phyloP scores from a whole-genome alignment of 495 filamentous ascomycete species.

The Hypomontagnella monticulosa region DNA sequence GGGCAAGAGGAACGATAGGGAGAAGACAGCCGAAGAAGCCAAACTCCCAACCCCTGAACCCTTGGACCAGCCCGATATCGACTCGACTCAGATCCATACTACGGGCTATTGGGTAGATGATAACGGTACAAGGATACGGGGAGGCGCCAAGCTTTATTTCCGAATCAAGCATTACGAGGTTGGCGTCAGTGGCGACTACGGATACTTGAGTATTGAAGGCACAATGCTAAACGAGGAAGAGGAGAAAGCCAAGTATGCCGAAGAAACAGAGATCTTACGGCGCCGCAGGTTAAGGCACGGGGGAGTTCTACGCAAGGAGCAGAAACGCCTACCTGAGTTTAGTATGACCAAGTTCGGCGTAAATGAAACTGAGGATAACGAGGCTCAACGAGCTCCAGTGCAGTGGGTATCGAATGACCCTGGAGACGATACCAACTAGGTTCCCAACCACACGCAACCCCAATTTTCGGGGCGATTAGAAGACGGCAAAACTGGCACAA shows the following conservation, averaged over 20 bases:
- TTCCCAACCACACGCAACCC: not conserved
- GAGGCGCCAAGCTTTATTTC: constrained; percentile 54
- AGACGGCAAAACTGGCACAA: constrained; percentile 3
- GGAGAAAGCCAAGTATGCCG: constrained; percentile 47
- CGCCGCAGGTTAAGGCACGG: constrained; percentile 48
- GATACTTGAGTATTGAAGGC: constrained; percentile 59
- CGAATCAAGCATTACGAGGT: constrained; percentile 62
- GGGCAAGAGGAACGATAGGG: constrained; percentile 21
- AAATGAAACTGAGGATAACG: constrained; percentile 53
- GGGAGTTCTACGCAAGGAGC: constrained; percentile 46
- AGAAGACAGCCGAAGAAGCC: constrained; percentile 33
- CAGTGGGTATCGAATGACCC: constrained; percentile 23
- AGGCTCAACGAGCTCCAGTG: constrained; percentile 30
- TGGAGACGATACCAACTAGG: constrained; percentile 30
- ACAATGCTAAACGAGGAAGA: constrained; percentile 57
- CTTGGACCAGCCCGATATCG: constrained; percentile 29
- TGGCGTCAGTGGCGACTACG: constrained; percentile 58
- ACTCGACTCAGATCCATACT: constrained; percentile 54
- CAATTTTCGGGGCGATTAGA: not conserved
- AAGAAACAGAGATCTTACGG: constrained; percentile 51
- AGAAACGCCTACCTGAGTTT: constrained; percentile 55
- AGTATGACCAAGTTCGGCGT: constrained; percentile 60
- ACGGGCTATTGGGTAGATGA: constrained; percentile 61
- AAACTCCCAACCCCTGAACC: constrained; percentile 30
- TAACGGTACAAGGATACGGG: constrained; percentile 47